Evolutionary conservation across 768 basidiomycete genomes (phyloP).

Genomic region (Boletus patriciae): DNA sequence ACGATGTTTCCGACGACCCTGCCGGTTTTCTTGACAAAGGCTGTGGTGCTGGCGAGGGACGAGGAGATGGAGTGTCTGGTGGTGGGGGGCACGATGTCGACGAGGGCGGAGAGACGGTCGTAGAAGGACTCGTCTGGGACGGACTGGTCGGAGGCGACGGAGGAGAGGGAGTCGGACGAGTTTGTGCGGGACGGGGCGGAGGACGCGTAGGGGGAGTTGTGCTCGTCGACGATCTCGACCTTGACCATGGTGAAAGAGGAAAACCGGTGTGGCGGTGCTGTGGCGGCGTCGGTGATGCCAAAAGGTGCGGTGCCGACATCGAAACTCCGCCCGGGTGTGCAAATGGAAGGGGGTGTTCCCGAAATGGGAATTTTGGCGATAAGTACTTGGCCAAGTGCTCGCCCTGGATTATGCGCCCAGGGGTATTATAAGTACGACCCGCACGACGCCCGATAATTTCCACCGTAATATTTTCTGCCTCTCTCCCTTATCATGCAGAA

Average conservation of each 20-base stretch:
- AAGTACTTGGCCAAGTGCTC: constrained; percentile 28
- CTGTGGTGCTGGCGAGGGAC: constrained; percentile 57
- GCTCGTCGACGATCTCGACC: constrained; percentile 84
- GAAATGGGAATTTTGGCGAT: constrained; percentile 13
- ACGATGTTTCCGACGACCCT: constrained; percentile 84
- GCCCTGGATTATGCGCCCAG: constrained; percentile 17
- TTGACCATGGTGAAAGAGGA: constrained; percentile 71
- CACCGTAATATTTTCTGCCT: constrained; percentile 29
- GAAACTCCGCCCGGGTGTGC: constrained; percentile 25
- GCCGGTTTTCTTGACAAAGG: constrained; percentile 63
- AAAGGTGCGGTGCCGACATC: constrained; percentile 32
- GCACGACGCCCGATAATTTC: constrained; percentile 16
- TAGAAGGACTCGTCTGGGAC: constrained; percentile 77
- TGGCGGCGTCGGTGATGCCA: constrained; percentile 22
- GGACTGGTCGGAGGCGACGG: constrained; percentile 68
- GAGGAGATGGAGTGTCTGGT: constrained; percentile 77
- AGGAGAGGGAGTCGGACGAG: constrained; percentile 72
- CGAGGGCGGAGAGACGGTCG: constrained; percentile 88
- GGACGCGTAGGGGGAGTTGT: constrained; percentile 73
- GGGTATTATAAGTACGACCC: constrained; percentile 28
- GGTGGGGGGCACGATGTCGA: constrained; percentile 92
- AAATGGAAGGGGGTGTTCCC: constrained; percentile 4
- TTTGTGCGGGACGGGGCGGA: constrained; percentile 71
- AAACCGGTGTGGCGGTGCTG: constrained; percentile 18
- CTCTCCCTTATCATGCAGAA: constrained; percentile 32